Evolutionary conservation across 108 stramenopile genomes (phyloP), one percentile per base, ranked within the genome.

Genomic region (Licmophora abbreviata): DNA sequence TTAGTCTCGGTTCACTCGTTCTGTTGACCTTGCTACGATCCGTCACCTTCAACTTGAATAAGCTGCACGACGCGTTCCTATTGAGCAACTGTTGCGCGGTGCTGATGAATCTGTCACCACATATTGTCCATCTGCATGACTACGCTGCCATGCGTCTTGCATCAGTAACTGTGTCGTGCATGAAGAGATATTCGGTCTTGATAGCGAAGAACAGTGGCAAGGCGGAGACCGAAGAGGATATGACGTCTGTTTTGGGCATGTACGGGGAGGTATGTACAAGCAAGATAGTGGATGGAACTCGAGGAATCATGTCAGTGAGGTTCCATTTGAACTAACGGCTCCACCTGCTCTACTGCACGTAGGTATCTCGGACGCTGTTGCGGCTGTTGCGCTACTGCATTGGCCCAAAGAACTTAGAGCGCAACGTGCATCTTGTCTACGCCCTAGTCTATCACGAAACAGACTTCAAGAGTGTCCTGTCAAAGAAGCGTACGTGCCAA

Each of bases 11-110:
- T 23, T 83, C 81, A 8, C 61, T 90, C 43, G 29, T 90, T 17
- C 32, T 90, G 0, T 43, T 90, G 59, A 65, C 74, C 4, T 49
- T 85, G 52, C 52, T 90, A 11, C 76, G 83, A 42, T 69, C 63
- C n/a, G 56, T 85, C 12, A 66, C 79, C 11, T 85, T 83, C 61
- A 83, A 75, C 22, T 60, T 90, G 42, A 77, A 79, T 37, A 71
- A 77, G 3, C 54, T 85, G 0, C 66, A 74, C 14, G 88, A 90
- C 54, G 60, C 60, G 27, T 90, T 85, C 57, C 57, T 90, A 2
- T 43, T 90, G 68, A 83, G 81, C 66, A 90, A 90, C 38, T 83
- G 81, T 48, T 78, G 74, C 48, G 88, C 88, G 4, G 75, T 85
- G 9, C 51, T 90, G 34, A 37, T 75, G 54, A 90, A 90, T 51